phyloP scores from a whole-genome alignment of 2,329 filamentous ascomycete genomes.

The Botrytis byssoidea region DNA sequence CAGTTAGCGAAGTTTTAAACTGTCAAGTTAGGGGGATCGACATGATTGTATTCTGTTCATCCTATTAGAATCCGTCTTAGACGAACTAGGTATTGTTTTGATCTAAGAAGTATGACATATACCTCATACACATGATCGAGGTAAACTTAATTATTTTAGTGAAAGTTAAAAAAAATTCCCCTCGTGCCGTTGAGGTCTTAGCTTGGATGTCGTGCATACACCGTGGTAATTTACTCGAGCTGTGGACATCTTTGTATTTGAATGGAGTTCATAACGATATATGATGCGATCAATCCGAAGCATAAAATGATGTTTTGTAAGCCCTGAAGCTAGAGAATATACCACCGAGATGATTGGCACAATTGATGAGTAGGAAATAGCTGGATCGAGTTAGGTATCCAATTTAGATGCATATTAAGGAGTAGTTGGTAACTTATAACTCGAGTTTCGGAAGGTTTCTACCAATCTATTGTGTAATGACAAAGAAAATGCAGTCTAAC shows the following conservation, averaged over 20 bases:
- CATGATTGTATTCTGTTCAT: background rate
- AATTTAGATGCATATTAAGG: too few relatives aligned
- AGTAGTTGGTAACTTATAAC: background rate
- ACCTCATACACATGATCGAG: background rate
- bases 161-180: background rate
- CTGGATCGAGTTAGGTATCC: background rate
- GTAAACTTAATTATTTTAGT: background rate
- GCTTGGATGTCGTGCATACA: background rate
- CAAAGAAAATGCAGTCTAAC: background rate
- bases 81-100: background rate
- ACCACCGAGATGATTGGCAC: accelerated
- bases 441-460: background rate
- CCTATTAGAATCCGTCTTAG: accelerated
- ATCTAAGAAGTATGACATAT: accelerated
- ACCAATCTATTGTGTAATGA: background rate
- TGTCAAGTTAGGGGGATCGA: background rate
- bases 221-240: background rate
- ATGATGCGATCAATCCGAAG: background rate
- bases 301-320: background rate
- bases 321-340: background rate
- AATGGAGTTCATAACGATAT: background rate
- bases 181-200: background rate
- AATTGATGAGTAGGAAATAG: background rate
- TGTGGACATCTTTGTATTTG: background rate
- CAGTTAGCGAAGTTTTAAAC: background rate